Base-by-base conservation (phyloP, 2,329 filamentous ascomycete species). In the Calonectria crousiana region DNA sequence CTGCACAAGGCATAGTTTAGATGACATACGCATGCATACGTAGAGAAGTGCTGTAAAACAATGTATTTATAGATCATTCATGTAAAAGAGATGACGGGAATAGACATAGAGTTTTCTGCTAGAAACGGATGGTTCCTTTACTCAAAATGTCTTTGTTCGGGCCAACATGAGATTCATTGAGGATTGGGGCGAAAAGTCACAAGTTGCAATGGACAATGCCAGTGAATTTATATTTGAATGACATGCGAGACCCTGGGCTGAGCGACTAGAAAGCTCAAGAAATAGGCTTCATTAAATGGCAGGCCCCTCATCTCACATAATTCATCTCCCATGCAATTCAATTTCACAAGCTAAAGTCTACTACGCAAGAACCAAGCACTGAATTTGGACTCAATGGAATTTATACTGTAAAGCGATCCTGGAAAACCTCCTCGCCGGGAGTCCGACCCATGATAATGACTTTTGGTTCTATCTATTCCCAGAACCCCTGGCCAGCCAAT, bases 401-500 rank as follows among this genome's bases (percentile, higher is more conserved):
- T 58, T 34, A 34, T 36, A 3, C 9, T 58, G 53, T 34, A 36
- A 26, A 58, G 32, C 10, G n/a, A 41, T 60, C 51, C 49, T 28
- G 28, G n/a, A 56, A 69, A 30, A 65, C 44, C 66, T 69, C 71
- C 66, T 66, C 51, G 71, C 67, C 52, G 58, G 51, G 66, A 69
- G 62, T 69, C 56, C 34, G 23, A 14, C 56, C 36, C 56, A 41
- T 41, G 36, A 20, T 44, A 32, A 69, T 66, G 67, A 56, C 69
- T 73, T 66, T 73, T 73, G 30, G 71, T 60, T 56, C 71, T 49
- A 41, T 73, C 51, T 73, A 69, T 73, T 73, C 44, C 71, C 71
- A 58, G 47, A 36, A 38, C 51, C 41, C 34, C 49, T 36, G n/a
- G 20, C 51, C 51, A 53, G 51, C 65, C 41, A 41, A 67, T 66